Percentiles rank a stretch among this genome's conserved stretches.
Conservation (phyloP, 2,329 filamentous ascomycete species). For the Chalaropsis thielavioides region DNA sequence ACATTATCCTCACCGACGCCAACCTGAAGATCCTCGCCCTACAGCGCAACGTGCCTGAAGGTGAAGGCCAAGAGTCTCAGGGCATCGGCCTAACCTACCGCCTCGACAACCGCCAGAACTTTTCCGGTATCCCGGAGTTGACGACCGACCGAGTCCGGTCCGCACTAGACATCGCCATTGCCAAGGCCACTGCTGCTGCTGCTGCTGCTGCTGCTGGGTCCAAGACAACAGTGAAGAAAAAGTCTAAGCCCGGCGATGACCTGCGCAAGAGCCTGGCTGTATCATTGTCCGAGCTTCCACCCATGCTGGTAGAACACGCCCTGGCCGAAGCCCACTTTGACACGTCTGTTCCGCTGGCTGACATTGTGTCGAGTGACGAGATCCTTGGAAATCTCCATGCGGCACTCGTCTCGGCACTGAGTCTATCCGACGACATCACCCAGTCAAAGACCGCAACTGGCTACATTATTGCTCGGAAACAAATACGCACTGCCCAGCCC, state of each 20-base stretch:
- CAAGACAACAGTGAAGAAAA: constrained; percentile 36
- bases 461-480: constrained; percentile 68
- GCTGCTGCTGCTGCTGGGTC: constrained; percentile 30
- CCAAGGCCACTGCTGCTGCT: constrained; percentile 38
- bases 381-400: constrained; percentile 52
- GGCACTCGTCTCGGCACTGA: constrained; percentile 55
- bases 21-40: constrained; percentile 71
- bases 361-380: constrained; percentile 52
- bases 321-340: constrained; percentile 59
- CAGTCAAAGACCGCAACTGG: constrained; percentile 53
- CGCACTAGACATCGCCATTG: constrained; percentile 52
- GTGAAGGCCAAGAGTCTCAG: constrained; percentile 71
- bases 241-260: constrained; percentile 58
- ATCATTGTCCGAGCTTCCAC: constrained; percentile 78
- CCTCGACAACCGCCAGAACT: constrained; percentile 73
- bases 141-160: constrained; percentile 57
- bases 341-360: constrained; percentile 47
- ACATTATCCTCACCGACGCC: constrained; percentile 80
- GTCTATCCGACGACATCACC: constrained; percentile 54
- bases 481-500: background rate
- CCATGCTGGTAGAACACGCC: constrained; percentile 74
- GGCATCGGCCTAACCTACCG: constrained; percentile 65
- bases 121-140: constrained; percentile 55
- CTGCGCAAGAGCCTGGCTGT: constrained; percentile 67
- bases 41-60: constrained; percentile 64